Evolutionary conservation across 805 yeast genomes (phyloP).

Genomic region (baker's yeast (Saccharomyces cerevisiae)): DNA sequence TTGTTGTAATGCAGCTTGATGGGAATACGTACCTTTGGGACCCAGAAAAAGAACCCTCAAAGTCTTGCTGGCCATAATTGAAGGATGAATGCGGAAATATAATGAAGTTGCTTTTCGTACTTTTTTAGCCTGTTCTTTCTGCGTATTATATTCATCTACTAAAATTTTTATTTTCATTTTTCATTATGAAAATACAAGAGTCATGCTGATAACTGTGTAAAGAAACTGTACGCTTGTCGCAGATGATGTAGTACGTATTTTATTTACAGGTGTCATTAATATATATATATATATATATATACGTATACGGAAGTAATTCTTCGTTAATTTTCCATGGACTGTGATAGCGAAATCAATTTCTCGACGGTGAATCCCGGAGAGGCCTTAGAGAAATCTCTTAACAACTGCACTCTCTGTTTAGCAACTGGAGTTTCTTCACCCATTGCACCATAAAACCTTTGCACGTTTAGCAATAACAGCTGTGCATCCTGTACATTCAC

Average conservation of each 20-base stretch:
- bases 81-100: neutral
- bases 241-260: too few species aligned
- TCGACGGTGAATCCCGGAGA: constrained; percentile 58
- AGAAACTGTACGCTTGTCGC: neutral
- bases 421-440: constrained; percentile 36
- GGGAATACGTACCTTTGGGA: constrained; percentile 89
- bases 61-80: neutral
- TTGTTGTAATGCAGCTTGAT: constrained; percentile 64
- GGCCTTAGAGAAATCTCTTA: constrained; percentile 66
- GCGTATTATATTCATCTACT: neutral
- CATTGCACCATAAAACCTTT: constrained; percentile 74
- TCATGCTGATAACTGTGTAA: neutral
- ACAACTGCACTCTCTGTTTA: constrained; percentile 45
- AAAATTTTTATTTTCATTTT: neutral
- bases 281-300: neutral
- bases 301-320: neutral
- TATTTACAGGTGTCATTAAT: neutral
- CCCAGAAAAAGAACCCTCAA: constrained; percentile 68
- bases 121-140: neutral
- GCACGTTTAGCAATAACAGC: constrained; percentile 62
- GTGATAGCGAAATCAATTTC: constrained; percentile 59
- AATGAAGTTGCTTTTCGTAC: neutral
- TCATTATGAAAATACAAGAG: neutral
- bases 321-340: constrained; percentile 47
- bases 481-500: constrained; percentile 72